A percentile compares a stretch with the other conserved stretches of the same genome.
These are phyloP conservation scores for Ustilago loliicola DNA, from an alignment of 1,284 basidiomycete species.

Conservation along the genomic window DNA sequence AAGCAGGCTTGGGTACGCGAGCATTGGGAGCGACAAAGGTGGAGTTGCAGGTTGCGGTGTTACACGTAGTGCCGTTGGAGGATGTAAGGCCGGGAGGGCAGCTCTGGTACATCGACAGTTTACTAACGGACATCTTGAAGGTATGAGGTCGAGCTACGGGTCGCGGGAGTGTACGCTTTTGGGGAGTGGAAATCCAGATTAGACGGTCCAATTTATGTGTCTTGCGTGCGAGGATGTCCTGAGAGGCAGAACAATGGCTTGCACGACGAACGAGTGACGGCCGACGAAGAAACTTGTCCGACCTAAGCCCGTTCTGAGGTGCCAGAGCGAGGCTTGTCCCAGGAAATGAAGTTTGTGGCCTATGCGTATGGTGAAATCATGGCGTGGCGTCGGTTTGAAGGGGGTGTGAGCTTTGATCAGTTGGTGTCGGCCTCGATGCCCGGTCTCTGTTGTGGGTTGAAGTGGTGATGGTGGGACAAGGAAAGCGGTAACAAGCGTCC, in stretches of 20 bases:
- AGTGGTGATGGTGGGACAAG: background rate
- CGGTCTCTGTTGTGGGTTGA: background rate
- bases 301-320: background rate
- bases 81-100: slow-evolving; percentile 58
- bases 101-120: slow-evolving; percentile 44
- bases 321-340: background rate
- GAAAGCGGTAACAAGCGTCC: background rate
- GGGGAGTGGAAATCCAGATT: background rate
- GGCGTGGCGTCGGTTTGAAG: background rate
- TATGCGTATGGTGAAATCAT: background rate
- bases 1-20: slow-evolving; percentile 42
- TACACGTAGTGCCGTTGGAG: slow-evolving; percentile 49
- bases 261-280: too few species aligned
- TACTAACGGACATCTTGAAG: slow-evolving; percentile 45
- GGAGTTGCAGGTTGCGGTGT: slow-evolving; percentile 57
- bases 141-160: background rate
- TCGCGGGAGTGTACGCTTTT: too few species aligned
- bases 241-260: too few species aligned
- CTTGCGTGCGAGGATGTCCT: too few species aligned
- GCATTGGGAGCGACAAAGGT: slow-evolving; percentile 44
- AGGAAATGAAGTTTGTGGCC: background rate
- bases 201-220: slow-evolving; percentile 7
- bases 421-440: background rate
- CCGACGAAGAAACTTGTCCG: background rate
- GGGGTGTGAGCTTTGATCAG: background rate